A percentile compares a stretch with the other conserved stretches of the same genome.
phyloP scores from a whole-genome alignment of 2,329 filamentous ascomycete species.

The Xylariaceae sp. region DNA sequence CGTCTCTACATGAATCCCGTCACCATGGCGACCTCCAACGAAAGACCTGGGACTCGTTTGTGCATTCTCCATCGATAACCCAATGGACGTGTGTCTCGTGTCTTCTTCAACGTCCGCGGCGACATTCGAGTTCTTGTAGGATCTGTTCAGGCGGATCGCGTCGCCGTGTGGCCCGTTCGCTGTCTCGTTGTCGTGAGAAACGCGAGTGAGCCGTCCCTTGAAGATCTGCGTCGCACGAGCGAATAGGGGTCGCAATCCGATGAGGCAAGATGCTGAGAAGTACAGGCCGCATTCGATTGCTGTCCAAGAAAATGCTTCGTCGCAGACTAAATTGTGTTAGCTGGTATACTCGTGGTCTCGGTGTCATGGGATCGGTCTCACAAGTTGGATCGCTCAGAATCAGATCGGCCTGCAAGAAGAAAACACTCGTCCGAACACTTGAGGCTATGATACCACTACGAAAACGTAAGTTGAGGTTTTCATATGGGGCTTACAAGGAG shows the following conservation, averaged over 20 bases:
- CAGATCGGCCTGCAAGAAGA: neutral
- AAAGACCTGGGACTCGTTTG: too few relatives aligned
- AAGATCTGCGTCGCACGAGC: neutral
- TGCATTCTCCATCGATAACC: too few relatives aligned
- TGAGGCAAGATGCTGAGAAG: neutral
- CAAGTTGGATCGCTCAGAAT: neutral
- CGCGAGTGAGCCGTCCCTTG: neutral
- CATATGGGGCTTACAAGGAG: too few relatives aligned
- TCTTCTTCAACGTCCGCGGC: too few relatives aligned
- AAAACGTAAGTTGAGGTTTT: too few relatives aligned
- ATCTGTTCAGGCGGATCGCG: too few relatives aligned
- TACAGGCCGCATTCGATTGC: constrained; percentile 2
- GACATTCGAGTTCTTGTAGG: too few relatives aligned
- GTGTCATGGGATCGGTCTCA: neutral
- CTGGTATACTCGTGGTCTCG: neutral
- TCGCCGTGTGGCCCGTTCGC: too few relatives aligned
- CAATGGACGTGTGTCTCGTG: too few relatives aligned
- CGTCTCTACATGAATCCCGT: too few relatives aligned
- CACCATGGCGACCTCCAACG: too few relatives aligned
- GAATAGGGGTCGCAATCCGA: neutral
- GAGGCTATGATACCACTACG: constrained; percentile 2
- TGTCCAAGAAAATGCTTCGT: neutral
- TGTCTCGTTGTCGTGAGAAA: too few relatives aligned
- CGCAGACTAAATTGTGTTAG: neutral
- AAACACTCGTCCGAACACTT: neutral